Conservation (phyloP, 2,329 filamentous ascomycete genomes). For the Botrytis tulipae region DNA sequence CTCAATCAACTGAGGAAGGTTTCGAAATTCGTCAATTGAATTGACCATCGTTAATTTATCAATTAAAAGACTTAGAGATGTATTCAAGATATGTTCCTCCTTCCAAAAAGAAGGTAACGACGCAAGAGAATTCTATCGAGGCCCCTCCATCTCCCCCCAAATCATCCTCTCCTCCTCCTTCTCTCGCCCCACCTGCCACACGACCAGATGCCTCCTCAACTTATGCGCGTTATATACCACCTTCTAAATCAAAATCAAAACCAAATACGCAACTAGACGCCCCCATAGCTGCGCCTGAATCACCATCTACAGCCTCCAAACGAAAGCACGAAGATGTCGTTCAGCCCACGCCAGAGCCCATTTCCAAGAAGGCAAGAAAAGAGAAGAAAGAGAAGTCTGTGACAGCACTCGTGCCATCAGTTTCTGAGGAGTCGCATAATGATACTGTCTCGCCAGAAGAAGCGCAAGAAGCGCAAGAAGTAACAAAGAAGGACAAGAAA, state of each 20-base stretch:
- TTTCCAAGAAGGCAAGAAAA: slow-evolving; percentile 20
- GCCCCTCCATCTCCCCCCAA: slow-evolving; percentile 1
- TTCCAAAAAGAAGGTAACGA: slow-evolving; percentile 28
- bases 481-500: slow-evolving; percentile 8
- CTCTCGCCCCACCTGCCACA: slow-evolving; percentile 26
- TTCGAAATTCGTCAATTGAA: background rate
- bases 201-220: slow-evolving; percentile 35
- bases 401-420: background rate
- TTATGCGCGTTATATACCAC: slow-evolving; percentile 37
- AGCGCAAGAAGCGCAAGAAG: slow-evolving; percentile 9
- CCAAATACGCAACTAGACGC: background rate
- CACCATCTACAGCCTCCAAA: slow-evolving; percentile 6
- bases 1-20: background rate
- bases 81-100: slow-evolving; percentile 38
- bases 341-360: background rate
- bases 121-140: background rate
- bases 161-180: slow-evolving; percentile 11
- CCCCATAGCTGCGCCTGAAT: background rate
- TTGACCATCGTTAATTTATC: background rate
- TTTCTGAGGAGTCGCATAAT: background rate
- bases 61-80: slow-evolving; percentile 32
- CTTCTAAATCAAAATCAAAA: slow-evolving; percentile 27
- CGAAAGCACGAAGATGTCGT: slow-evolving; percentile 11
- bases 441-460: background rate
- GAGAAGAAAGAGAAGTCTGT: slow-evolving; percentile 23